Percentiles rank a stretch among this genome's conserved stretches.
These are phyloP conservation scores for Phialemoniopsis sp. DNA, from an alignment of 2,329 filamentous ascomycete species.

Conservation along the genomic window DNA sequence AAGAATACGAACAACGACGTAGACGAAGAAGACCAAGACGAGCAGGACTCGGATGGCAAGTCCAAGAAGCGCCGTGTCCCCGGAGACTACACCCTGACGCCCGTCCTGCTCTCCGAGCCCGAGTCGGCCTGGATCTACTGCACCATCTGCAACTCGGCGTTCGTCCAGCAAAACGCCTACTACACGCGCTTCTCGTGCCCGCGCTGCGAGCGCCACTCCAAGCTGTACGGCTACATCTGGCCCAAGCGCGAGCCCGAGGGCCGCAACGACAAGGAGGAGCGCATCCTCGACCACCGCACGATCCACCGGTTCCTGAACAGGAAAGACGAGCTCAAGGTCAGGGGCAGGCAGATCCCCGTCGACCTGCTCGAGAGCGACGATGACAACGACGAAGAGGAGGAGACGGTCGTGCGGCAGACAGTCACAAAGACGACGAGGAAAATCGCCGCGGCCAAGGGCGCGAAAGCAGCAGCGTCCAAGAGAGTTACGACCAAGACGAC, in stretches of 20 bases:
- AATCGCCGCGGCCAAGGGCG: background rate
- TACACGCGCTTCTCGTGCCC: slow-evolving; percentile 82
- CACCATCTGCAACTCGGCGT: slow-evolving; percentile 74
- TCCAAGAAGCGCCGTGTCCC: slow-evolving; percentile 44
- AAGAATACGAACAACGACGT: background rate
- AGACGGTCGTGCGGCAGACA: background rate
- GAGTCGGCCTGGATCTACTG: slow-evolving; percentile 85
- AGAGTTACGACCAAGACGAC: background rate
- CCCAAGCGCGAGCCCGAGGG: slow-evolving; percentile 87
- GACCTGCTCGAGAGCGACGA: background rate
- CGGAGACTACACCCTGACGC: slow-evolving; percentile 80
- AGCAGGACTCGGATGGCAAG: slow-evolving; percentile 6
- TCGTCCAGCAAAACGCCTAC: slow-evolving; percentile 87
- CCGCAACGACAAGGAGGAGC: slow-evolving; percentile 65
- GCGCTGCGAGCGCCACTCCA: slow-evolving; percentile 90
- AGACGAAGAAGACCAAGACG: background rate
- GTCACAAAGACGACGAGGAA: background rate
- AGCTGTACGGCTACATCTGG: slow-evolving; percentile 92
- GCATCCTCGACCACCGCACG: slow-evolving; percentile 78
- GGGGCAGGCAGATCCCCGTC: slow-evolving; percentile 29
- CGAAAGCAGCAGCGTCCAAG: background rate
- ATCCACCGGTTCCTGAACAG: slow-evolving; percentile 79
- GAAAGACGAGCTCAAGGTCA: slow-evolving; percentile 58
- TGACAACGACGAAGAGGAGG: slow-evolving; percentile 1
- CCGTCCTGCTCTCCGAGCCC: slow-evolving; percentile 69